A percentile compares a stretch with the other conserved stretches of the same genome.
Conservation (phyloP, 805 yeast genomes). For the Candida glaebosa region DNA sequence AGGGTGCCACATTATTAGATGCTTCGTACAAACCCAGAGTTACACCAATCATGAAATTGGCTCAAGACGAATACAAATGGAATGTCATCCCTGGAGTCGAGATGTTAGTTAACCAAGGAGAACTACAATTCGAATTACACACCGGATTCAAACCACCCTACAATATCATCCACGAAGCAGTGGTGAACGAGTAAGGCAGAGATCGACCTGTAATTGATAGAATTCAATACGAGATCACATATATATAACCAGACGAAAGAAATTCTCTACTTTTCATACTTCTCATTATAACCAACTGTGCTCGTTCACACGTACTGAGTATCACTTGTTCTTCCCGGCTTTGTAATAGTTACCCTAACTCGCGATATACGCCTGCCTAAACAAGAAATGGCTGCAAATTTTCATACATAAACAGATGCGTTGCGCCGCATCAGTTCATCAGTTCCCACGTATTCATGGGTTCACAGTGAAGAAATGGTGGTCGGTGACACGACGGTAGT, state of each 20-base stretch:
- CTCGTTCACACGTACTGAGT: too few species aligned
- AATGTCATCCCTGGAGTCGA: slow-evolving; percentile 85
- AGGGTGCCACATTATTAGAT: slow-evolving; percentile 65
- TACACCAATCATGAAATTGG: slow-evolving; percentile 83
- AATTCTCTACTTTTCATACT: too few species aligned
- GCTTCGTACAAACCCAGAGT: slow-evolving; percentile 91
- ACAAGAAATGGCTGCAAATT: neutral
- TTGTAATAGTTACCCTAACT: too few species aligned
- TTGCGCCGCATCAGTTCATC: neutral
- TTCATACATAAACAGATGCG: neutral
- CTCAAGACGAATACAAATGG: slow-evolving; percentile 64
- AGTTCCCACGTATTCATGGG: too few species aligned
- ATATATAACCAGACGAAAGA: neutral
- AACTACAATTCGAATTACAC: slow-evolving; percentile 79
- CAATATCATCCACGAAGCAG: slow-evolving; percentile 59
- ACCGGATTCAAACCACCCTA: slow-evolving; percentile 66
- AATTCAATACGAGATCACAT: too few species aligned
- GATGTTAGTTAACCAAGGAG: slow-evolving; percentile 92
- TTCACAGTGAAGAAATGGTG: too few species aligned
- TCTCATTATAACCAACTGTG: too few species aligned
- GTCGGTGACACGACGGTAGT: too few species aligned
- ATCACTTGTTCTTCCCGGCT: too few species aligned
- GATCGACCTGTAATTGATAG: too few species aligned
- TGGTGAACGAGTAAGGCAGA: slow-evolving; percentile 26
- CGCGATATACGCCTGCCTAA: too few species aligned